These are phyloP conservation scores for Mortierella sp. DNA, from an alignment of 371 early-diverging fungal genomes.

Conservation along the genomic window DNA sequence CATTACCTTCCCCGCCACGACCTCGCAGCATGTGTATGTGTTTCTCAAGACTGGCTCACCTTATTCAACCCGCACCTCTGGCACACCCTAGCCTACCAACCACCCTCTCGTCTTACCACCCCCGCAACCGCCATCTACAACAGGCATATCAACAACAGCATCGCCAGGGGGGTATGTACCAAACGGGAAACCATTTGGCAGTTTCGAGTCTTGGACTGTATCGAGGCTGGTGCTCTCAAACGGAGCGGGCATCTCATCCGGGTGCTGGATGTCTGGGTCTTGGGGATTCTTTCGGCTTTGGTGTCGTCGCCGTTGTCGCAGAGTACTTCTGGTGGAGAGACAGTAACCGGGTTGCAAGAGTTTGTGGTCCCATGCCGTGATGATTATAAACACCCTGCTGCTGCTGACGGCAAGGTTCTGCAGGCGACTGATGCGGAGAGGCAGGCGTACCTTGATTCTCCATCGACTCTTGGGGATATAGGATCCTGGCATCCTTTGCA, in stretches of 20 bases:
- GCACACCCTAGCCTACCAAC: not conserved
- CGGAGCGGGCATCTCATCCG: not conserved
- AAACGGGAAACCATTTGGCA: not conserved
- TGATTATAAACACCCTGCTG: too few species aligned
- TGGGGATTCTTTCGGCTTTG: not conserved
- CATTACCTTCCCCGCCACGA: not conserved
- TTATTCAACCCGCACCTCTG: not conserved
- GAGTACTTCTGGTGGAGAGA: not conserved
- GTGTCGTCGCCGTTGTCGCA: not conserved
- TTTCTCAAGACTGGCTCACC: not conserved
- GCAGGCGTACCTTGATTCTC: too few species aligned
- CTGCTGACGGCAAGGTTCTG: too few species aligned
- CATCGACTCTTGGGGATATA: too few species aligned
- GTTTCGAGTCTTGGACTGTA: not conserved
- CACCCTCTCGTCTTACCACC: not conserved
- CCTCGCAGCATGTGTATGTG: not conserved
- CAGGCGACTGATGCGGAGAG: too few species aligned
- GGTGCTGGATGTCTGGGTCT: not conserved
- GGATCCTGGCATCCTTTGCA: too few species aligned
- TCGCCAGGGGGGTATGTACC: not conserved
- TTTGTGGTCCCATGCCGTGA: not conserved
- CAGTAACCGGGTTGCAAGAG: not conserved
- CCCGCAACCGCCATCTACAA: not conserved
- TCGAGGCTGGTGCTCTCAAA: not conserved
- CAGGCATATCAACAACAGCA: not conserved